These are phyloP conservation scores for Wickerhamiella alocasiicola DNA, from an alignment of 805 yeast species.

Conservation along the genomic window DNA sequence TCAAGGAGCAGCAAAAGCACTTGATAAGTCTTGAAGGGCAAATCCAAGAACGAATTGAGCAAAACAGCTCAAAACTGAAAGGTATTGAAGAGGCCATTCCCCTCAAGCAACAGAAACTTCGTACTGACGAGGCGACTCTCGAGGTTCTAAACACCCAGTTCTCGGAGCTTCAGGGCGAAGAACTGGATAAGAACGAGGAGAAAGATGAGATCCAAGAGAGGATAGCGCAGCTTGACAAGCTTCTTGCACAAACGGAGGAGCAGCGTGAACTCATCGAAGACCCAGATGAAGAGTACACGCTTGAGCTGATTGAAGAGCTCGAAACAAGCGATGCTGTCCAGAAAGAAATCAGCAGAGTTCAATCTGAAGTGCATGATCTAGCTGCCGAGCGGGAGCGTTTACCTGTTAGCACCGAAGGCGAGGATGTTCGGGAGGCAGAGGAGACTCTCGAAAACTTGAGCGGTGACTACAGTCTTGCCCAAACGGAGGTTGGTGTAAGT, in stretches of 20 bases:
- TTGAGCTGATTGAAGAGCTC: conserved; percentile 19
- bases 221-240: background rate
- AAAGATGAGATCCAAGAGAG: conserved; percentile 14
- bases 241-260: conserved; percentile 13
- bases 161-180: conserved; percentile 16
- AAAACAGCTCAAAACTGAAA: background rate
- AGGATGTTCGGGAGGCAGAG: conserved; percentile 4
- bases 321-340: conserved; percentile 17
- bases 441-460: conserved; percentile 1
- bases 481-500: conserved; percentile 39
- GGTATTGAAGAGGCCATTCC: conserved; percentile 12
- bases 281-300: conserved; percentile 17
- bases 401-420: background rate
- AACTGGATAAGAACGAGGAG: conserved; percentile 17
- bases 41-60: background rate
- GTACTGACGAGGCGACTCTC: conserved; percentile 15
- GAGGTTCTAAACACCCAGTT: conserved; percentile 13
- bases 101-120: conserved; percentile 9
- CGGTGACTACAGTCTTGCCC: conserved; percentile 17
- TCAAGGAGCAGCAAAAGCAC: conserved; percentile 29
- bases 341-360: conserved; percentile 16
- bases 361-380: conserved; percentile 22
- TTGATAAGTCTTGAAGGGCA: background rate
- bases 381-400: conserved; percentile 22
- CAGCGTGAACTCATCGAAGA: conserved; percentile 24